Base-by-base conservation (phyloP, 2,329 filamentous ascomycete genomes). In the Aspergillus sp. region DNA sequence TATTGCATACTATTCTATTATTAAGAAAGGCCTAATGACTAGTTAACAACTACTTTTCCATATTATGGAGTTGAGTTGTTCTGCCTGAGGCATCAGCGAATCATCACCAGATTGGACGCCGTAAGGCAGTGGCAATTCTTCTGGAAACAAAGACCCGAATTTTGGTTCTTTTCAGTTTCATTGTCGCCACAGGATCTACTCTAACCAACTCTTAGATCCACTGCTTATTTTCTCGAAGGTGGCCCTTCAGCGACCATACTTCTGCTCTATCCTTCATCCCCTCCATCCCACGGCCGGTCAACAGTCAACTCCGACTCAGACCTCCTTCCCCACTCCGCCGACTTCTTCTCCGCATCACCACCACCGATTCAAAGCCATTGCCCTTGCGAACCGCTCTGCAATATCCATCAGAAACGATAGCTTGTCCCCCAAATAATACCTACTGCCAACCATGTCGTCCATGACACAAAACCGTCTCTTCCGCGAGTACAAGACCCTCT, bases 401-500 rank as follows among this genome's bases (percentile, higher is more conserved):
- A 47, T 17, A 42, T 24, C 5, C 13, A 24, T 19, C 24, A 37
- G 19, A n/a, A n/a, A 24, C 34, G 4, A 30, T 44, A 33, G n/a
- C 19, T 39, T 19, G 15, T 20, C 9, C 22, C 7, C 30, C 19
- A 19, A 37, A 41, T n/a, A 41, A 22, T 41, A 51, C 22, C 19
- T 22, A 39, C 22, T 2, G 5, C 33, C 22, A 44, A 62, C 24
- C 33, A 67, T 67, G 47, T 73, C 80, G 3, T 77, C 78, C 47
- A 82, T 86, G 30, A 85, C 85, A 45, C 82, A 84, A 41, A 87
- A 87, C 67, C 92, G 95, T 42, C 89, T 99, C 66, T 92, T 98
- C 74, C 90, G 93, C 79, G 95, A 99, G 82, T 99, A 99, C 82
- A 91, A 91, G 72, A 87, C 90, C 62, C 88, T 99, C 62, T 95